Percentiles rank a stretch among this genome's conserved stretches.
phyloP scores from a whole-genome alignment of 169 alveolate genomes.

The Theileria orientalis region DNA sequence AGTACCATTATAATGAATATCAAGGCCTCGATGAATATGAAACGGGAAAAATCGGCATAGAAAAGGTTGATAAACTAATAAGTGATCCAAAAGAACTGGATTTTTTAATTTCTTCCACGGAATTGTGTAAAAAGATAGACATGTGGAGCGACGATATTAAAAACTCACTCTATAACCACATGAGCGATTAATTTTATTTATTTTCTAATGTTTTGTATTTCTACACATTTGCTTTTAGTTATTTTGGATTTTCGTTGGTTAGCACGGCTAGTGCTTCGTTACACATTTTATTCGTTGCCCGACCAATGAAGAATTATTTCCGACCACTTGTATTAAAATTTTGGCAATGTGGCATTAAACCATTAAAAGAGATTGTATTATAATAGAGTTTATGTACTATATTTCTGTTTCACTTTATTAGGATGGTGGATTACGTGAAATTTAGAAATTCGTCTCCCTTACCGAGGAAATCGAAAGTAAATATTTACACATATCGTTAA shows the following conservation, averaged over 20 bases:
- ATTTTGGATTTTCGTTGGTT: not conserved
- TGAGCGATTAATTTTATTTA: not conserved
- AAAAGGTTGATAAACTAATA: not conserved
- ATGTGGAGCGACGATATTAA: conserved; percentile 33
- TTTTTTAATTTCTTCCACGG: conserved; percentile 16
- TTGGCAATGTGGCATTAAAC: not conserved
- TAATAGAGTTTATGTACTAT: not conserved
- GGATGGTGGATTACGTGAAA: conserved; percentile 10
- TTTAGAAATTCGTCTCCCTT: conserved; percentile 12
- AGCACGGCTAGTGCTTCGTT: conserved; percentile 17
- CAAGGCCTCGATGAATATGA: not conserved
- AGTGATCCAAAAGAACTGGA: conserved; percentile 5
- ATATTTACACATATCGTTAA: too few relatives aligned
- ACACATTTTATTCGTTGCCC: conserved; percentile 13
- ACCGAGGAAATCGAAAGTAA: not conserved
- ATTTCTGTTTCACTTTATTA: not conserved
- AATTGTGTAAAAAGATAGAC: conserved; percentile 23
- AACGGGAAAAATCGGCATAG: not conserved
- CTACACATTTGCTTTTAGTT: not conserved
- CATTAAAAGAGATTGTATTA: too few relatives aligned
- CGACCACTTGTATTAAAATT: not conserved
- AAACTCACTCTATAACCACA: conserved; percentile 27
- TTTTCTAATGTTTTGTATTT: not conserved
- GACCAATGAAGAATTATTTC: not conserved
- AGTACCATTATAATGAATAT: not conserved